phyloP scores from a whole-genome alignment of 2,329 filamentous ascomycete genomes.

The Arachnomyces sp. region DNA sequence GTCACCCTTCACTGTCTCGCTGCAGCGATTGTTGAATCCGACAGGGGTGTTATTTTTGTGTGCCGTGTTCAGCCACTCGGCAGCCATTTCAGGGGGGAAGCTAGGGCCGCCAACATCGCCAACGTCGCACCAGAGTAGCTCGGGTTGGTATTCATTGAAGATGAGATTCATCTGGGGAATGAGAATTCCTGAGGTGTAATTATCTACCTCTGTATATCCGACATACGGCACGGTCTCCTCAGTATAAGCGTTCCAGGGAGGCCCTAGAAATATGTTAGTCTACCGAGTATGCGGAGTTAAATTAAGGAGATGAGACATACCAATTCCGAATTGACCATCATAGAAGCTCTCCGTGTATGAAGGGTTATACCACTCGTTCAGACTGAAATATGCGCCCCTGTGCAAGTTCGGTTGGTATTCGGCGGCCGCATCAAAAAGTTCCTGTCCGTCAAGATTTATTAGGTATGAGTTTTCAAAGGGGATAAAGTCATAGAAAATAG shows the following conservation, averaged over 20 bases:
- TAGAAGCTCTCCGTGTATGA: background rate
- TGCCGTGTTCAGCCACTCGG: too few species aligned
- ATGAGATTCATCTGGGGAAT: constrained; percentile 42
- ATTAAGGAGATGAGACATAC: too few species aligned
- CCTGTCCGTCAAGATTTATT: constrained; percentile 18
- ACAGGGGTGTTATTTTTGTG: background rate
- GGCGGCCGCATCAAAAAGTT: constrained; percentile 39
- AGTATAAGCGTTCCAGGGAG: constrained; percentile 40
- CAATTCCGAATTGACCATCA: too few species aligned
- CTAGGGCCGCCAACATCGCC: too few species aligned
- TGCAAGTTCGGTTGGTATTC: constrained; percentile 35
- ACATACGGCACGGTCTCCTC: constrained; percentile 36
- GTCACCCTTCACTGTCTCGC: too few species aligned
- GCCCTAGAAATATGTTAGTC: constrained; percentile 22
- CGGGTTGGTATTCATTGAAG: constrained; percentile 36
- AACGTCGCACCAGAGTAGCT: constrained; percentile 46
- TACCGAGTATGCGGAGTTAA: too few species aligned
- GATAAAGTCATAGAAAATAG: too few species aligned
- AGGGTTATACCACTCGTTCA: constrained; percentile 47
- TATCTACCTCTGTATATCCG: constrained; percentile 30
- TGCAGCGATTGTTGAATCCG: too few species aligned
- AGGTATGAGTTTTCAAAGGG: too few species aligned
- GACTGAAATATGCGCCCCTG: constrained; percentile 43
- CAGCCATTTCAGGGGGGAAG: too few species aligned
- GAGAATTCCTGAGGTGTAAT: constrained; percentile 40